Evolutionary conservation across 1,284 basidiomycete species (phyloP), one percentile per base, ranked within the genome.

Genomic region (Microbotryomycetes sp.): DNA sequence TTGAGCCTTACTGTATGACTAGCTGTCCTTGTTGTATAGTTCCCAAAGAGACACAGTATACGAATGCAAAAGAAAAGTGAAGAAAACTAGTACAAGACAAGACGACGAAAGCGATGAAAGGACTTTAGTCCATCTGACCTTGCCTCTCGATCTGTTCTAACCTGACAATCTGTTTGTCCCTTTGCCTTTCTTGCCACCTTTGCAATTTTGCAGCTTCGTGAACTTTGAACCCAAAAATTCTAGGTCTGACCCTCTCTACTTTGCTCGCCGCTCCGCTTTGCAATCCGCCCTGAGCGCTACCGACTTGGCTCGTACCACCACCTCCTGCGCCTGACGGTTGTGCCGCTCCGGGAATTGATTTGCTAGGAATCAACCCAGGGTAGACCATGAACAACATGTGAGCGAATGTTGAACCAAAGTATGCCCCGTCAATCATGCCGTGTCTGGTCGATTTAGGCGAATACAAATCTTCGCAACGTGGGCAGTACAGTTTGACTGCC

Each of bases 361-460:
- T 97, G 28, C 85, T 81, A 11, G 92, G 89, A 53, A 93, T 87
- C 70, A 94, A 84, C 57, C 85, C 84, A 0, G 92, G 91, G 75
- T 96, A 94, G 47, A 93, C 90, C 79, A 97, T 89, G 79, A 92
- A 92, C 50, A 97, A 80, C 69, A 97, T 86, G 75, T 96, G 92
- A 0, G 91, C 91, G 78, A 97, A 97, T 13, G 70, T 94, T 0
- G 91, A 93, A 61, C 93, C 92, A 71, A 97, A 97, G 77, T 93
- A 97, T 2, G 93, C 92, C 29, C 92, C 92, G 75, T 97, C 92
- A 73, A 96, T 96, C 31, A 87, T 87, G 50, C 92, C 91, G 75
- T 97, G 92, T 45, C 92, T 83, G 11, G 90, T 91, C 3, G 87
- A 90, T 76, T 97, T 97, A 49, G 92, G 92, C 0, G 88, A 90